phyloP scores from a whole-genome alignment of 2,329 filamentous ascomycete species.

The Neofusicoccum parvum region DNA sequence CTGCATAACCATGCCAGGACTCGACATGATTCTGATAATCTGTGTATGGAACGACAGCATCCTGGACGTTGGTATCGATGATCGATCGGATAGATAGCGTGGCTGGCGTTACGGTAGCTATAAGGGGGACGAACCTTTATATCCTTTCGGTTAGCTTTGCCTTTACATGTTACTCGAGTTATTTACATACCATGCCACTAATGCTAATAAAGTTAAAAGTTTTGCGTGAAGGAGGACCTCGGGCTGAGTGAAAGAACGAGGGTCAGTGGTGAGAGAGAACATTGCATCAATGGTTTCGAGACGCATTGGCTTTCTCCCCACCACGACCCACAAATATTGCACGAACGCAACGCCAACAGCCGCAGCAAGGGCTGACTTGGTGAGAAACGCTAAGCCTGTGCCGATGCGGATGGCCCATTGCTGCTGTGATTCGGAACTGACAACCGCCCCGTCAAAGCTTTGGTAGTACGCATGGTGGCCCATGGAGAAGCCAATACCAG shows the following conservation, averaged over 20 bases:
- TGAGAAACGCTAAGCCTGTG: neutral
- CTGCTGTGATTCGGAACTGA: neutral
- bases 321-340: neutral
- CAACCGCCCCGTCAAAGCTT: neutral
- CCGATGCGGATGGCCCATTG: neutral
- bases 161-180: no score
- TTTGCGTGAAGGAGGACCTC: neutral
- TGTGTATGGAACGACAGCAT: neutral
- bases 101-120: neutral
- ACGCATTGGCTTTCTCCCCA: neutral
- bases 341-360: neutral
- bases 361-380: neutral
- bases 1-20: neutral
- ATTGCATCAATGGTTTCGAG: neutral
- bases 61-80: neutral
- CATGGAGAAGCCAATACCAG: neutral
- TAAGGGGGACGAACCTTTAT: neutral
- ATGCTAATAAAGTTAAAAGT: neutral
- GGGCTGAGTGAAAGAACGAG: neutral
- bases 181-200: neutral
- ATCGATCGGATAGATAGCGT: neutral
- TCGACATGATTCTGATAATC: neutral
- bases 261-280: conserved; percentile 1
- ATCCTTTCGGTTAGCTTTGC: neutral
- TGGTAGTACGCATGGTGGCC: conserved; percentile 8